phyloP scores from a whole-genome alignment of 257 asterid genomes.

The Asclepias syriaca region DNA sequence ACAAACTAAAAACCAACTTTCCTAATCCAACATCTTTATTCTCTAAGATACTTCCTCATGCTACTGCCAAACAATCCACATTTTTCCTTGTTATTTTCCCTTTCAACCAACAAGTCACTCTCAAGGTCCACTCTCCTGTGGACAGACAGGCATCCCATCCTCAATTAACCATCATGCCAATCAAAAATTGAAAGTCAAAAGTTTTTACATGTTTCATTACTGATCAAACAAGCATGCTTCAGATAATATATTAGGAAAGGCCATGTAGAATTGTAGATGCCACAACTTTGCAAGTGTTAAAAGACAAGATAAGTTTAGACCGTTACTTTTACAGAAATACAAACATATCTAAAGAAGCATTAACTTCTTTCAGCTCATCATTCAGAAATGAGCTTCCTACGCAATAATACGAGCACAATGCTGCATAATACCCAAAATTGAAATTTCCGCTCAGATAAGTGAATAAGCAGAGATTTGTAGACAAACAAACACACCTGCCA shows the following conservation, averaged over 20 bases:
- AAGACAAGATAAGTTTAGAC: neutral
- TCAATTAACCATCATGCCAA: neutral
- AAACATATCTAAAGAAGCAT: neutral
- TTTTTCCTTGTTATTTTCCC: neutral
- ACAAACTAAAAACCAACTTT: no score
- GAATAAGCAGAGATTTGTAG: neutral
- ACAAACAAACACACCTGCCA: conserved; percentile 43
- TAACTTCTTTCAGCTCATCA: neutral
- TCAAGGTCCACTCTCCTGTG: neutral
- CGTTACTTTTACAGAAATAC: neutral
- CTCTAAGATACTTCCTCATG: neutral
- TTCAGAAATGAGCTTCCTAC: neutral
- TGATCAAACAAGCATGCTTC: neutral
- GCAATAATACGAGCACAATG: neutral
- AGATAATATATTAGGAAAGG: neutral
- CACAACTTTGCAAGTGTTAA: neutral
- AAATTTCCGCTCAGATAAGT: neutral
- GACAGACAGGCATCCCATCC: neutral
- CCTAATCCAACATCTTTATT: no score
- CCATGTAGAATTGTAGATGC: neutral
- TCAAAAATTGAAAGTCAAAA: neutral
- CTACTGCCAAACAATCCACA: neutral
- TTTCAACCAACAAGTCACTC: neutral
- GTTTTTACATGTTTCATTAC: neutral
- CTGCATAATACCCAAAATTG: neutral